A percentile compares a stretch with the other conserved stretches of the same genome.
Conservation (phyloP, 768 basidiomycete species). For the Nidularia pulvinata region DNA sequence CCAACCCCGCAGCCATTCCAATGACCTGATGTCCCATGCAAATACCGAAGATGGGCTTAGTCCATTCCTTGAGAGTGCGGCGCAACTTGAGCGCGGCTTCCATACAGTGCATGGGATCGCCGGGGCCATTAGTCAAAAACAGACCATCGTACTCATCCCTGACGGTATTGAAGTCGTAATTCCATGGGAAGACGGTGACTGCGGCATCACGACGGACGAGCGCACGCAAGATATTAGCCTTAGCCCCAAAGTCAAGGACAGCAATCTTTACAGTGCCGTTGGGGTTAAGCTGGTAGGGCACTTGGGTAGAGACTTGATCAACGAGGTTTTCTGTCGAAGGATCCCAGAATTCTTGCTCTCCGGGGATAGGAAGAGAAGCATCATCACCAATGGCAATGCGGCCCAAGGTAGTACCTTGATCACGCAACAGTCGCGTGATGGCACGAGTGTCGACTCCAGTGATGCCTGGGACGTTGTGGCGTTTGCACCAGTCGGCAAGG, state of each 20-base stretch:
- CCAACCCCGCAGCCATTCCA: constrained; percentile 95
- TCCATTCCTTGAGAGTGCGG: constrained; percentile 85
- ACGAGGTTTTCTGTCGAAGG: constrained; percentile 92
- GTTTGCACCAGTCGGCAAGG: constrained; percentile 90
- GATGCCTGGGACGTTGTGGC: constrained; percentile 88
- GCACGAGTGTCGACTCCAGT: constrained; percentile 98
- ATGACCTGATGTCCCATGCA: constrained; percentile 99
- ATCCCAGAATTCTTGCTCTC: constrained; percentile 84
- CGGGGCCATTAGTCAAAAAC: constrained; percentile 96
- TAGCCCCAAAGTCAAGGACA: constrained; percentile 95
- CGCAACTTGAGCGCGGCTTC: constrained; percentile 81
- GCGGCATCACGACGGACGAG: constrained; percentile 90
- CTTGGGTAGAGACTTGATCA: constrained; percentile 87
- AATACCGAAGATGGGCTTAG: constrained; percentile 94
- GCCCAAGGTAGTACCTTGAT: constrained; percentile 97
- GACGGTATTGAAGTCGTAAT: constrained; percentile 93
- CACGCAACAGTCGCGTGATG: constrained; percentile 89
- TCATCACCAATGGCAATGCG: constrained; percentile 85
- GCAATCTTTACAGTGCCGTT: constrained; percentile 89
- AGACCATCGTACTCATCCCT: constrained; percentile 93
- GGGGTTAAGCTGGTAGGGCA: constrained; percentile 85
- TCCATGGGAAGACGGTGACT: constrained; percentile 97
- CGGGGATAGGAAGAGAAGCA: constrained; percentile 56
- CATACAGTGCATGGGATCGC: constrained; percentile 89
- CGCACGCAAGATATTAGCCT: constrained; percentile 95